These are phyloP conservation scores for Batkoa obscura DNA, from an alignment of 371 early-diverging fungal species.

Conservation along the genomic window DNA sequence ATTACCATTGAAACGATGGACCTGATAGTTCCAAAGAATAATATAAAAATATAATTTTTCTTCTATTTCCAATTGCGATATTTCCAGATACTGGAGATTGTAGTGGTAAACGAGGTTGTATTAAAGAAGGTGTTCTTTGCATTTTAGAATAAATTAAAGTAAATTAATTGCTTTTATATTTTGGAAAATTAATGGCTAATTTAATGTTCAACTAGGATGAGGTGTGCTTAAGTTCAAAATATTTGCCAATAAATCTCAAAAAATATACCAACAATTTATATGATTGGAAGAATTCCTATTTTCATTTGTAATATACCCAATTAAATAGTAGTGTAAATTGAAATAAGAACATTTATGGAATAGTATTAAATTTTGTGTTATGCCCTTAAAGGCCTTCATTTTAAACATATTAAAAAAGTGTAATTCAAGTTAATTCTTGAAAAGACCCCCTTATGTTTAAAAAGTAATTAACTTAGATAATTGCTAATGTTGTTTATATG, in stretches of 20 bases:
- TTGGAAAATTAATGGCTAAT: background rate
- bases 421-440: background rate
- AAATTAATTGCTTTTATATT: background rate
- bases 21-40: background rate
- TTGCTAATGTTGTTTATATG: background rate
- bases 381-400: background rate
- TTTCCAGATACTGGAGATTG: too few species aligned
- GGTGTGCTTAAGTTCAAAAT: background rate
- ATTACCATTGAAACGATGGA: constrained; percentile 3
- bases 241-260: too few species aligned
- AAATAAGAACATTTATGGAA: background rate
- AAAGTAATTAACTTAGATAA: background rate
- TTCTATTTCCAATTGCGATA: background rate
- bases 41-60: background rate
- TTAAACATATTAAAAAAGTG: background rate
- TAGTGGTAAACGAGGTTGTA: background rate
- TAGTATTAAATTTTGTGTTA: background rate
- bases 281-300: background rate
- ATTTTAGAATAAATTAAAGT: background rate
- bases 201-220: background rate
- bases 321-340: background rate
- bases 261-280: background rate
- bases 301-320: background rate
- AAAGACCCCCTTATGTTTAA: too few species aligned
- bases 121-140: background rate